Conservation (phyloP, 2,329 filamentous ascomycete genomes). For the Hymenoscyphus fraxineus region DNA sequence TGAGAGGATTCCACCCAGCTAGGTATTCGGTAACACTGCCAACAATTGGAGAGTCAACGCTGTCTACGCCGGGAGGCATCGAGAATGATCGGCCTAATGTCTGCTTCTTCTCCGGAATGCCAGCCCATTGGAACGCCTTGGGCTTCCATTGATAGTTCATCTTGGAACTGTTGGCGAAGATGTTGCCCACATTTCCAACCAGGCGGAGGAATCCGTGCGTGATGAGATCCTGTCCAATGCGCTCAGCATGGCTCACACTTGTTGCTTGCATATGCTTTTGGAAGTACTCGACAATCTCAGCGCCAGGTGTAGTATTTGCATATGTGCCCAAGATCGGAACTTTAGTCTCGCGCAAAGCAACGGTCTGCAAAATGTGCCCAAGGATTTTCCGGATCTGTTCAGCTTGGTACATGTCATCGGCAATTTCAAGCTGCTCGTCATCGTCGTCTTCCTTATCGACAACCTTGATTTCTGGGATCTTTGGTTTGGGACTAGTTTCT, state of each 20-base stretch:
- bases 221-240: conserved; percentile 91
- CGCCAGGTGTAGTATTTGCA: conserved; percentile 83
- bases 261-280: conserved; percentile 82
- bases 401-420: conserved; percentile 78
- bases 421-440: conserved; percentile 84
- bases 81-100: conserved; percentile 71
- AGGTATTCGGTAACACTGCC: conserved; percentile 85
- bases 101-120: conserved; percentile 83
- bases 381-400: conserved; percentile 91
- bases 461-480: conserved; percentile 85
- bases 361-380: conserved; percentile 76
- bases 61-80: conserved; percentile 55
- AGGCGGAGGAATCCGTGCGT: conserved; percentile 81
- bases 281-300: conserved; percentile 93
- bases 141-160: conserved; percentile 98
- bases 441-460: conserved; percentile 64
- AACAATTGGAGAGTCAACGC: conserved; percentile 74
- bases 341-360: conserved; percentile 87
- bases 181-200: conserved; percentile 89
- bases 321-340: conserved; percentile 95
- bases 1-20: conserved; percentile 87
- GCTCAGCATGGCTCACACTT: conserved; percentile 86
- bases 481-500: conserved; percentile 60
- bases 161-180: conserved; percentile 94
- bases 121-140: conserved; percentile 83